These are phyloP conservation scores for Penicillium angulare DNA, from an alignment of 495 filamentous ascomycete genomes.

Conservation along the genomic window DNA sequence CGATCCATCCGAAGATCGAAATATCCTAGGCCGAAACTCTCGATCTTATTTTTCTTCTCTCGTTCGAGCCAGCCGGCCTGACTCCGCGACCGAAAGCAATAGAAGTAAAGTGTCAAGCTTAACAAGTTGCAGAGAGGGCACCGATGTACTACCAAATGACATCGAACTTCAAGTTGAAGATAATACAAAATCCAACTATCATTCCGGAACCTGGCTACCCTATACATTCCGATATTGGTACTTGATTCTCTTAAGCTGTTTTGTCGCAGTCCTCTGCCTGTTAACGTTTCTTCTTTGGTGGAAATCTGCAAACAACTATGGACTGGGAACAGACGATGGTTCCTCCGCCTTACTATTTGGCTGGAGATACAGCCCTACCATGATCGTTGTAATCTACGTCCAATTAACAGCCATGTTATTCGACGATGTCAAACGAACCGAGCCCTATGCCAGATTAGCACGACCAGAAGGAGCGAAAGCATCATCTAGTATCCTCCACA, in stretches of 20 bases:
- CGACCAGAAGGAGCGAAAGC: slow-evolving; percentile 23
- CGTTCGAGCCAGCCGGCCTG: slow-evolving; percentile 14
- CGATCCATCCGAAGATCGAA: slow-evolving; percentile 7
- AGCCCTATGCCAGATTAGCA: slow-evolving; percentile 33
- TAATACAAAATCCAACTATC: no score
- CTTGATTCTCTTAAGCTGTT: slow-evolving; percentile 3
- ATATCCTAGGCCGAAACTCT: slow-evolving; percentile 5
- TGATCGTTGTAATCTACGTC: slow-evolving; percentile 31
- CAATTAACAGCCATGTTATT: slow-evolving; percentile 26
- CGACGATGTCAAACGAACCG: slow-evolving; percentile 32
- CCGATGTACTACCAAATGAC: background rate
- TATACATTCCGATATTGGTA: slow-evolving; percentile 13
- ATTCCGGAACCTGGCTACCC: slow-evolving; percentile 6
- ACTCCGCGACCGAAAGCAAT: background rate
- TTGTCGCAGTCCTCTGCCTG: slow-evolving; percentile 7
- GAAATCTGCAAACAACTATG: slow-evolving; percentile 22
- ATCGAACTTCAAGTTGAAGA: background rate
- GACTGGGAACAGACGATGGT: slow-evolving; percentile 27
- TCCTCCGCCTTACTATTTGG: slow-evolving; percentile 28
- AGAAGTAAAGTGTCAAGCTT: background rate
- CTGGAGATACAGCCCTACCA: slow-evolving; percentile 33
- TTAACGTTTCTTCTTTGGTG: slow-evolving; percentile 15
- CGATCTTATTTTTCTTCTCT: slow-evolving; percentile 6
- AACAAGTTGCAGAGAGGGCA: background rate
- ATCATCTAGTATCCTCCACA: slow-evolving; percentile 20